Base-by-base conservation (phyloP, 2,329 filamentous ascomycete species). In the Curvularia spicifera region DNA sequence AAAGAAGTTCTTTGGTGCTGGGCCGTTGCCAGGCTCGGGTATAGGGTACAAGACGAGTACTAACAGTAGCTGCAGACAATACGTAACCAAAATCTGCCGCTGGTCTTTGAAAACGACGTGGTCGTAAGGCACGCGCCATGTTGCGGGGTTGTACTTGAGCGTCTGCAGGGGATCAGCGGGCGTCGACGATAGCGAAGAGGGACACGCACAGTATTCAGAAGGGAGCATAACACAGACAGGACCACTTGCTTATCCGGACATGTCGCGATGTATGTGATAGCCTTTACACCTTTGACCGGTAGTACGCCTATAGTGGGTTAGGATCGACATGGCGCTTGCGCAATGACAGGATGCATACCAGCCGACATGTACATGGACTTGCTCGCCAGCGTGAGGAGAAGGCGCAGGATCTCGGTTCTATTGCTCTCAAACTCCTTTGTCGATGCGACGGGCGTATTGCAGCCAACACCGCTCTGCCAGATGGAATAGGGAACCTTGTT, bases 381-480 rank as follows among this genome's bases (percentile, higher is more conserved):
- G 75, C 94, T 92, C 12, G 91, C 87, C 61, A 99, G 79, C 0
- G 93, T 93, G 64, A 99, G 82, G 40, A 99, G 84, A 56, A 99
- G 81, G 22, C 94, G 87, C 69, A 98, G 78, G 29, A 97, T 89
- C 78, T 99, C 95, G 65, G 90, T 93, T 58, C 95, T 87, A 77
- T 97, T 97, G 79, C 85, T 96, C 79, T 99, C 95, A 57, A 91
- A 89, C 70, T 98, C 93, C 76, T 92, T 96, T 51, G 89, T 97
- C 3, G 93, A 94, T 9, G 89, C 89, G 67, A 96, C 88, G 5
- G 93, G 87, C 15, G 90, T 91, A 76, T 97, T 96, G 81, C 94
- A 98, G 13, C 95, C 95, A 29, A 99, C 94, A 47, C 95, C 95
- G 72, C 91, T 98, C 79, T 97, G 93, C 95, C 95, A 99, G 74